Conservation (phyloP, 345 rosid species). For the Aquilaria malaccensis region DNA sequence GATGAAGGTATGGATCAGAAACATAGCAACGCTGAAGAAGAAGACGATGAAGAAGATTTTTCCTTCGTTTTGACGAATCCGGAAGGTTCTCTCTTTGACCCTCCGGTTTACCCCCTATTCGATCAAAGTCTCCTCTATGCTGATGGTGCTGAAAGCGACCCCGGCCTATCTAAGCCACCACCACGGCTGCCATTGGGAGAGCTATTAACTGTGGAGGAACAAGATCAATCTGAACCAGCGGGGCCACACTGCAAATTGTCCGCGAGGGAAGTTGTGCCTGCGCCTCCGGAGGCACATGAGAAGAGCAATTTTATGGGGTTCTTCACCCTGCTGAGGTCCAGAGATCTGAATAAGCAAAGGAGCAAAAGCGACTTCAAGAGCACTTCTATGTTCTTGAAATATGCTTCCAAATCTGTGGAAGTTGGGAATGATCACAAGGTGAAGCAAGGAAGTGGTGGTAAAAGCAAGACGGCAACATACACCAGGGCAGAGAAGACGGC, state of each 20-base stretch:
- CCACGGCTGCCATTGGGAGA: constrained; percentile 21
- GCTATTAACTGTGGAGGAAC: constrained; percentile 21
- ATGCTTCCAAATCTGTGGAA: background rate
- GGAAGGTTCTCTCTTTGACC: constrained; percentile 30
- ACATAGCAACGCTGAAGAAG: too few relatives aligned
- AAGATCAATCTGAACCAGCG: constrained; percentile 11
- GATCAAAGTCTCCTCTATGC: constrained; percentile 24
- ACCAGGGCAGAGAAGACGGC: constrained; percentile 9
- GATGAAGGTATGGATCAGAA: too few relatives aligned
- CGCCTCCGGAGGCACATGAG: constrained; percentile 24
- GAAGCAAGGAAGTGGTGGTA: constrained; percentile 3
- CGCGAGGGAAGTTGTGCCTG: constrained; percentile 18
- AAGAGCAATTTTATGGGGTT: constrained; percentile 58
- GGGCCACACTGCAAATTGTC: constrained; percentile 41
- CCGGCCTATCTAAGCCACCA: background rate
- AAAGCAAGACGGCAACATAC: constrained; percentile 7
- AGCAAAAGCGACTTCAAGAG: constrained; percentile 50
- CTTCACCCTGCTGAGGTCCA: constrained; percentile 43
- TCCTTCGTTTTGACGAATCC: constrained; percentile 29
- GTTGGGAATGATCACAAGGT: background rate
- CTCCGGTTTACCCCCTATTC: constrained; percentile 38
- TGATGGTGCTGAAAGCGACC: background rate
- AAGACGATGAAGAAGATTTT: constrained; percentile 20
- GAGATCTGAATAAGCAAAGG: constrained; percentile 25
- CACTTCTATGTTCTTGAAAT: constrained; percentile 37